Evolutionary conservation across 441 rosid genomes (phyloP).

Genomic region (Cnidoscolus chayamansa): DNA sequence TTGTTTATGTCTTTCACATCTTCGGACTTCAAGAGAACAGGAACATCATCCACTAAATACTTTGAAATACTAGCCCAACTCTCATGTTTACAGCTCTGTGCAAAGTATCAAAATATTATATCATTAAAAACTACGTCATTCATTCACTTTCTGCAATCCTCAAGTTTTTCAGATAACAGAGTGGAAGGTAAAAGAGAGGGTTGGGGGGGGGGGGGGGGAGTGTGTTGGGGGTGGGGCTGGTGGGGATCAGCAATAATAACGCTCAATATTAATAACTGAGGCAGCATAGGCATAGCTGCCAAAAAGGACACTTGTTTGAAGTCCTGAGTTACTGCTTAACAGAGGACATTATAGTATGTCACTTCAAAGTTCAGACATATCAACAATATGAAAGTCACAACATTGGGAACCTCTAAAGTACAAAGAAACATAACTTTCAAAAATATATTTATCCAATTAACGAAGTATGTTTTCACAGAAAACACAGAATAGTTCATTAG

Average conservation of each 20-base stretch:
- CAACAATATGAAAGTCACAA: background rate
- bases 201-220: too few relatives aligned
- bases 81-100: conserved; percentile 32
- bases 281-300: background rate
- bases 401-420: too few relatives aligned
- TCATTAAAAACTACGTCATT: background rate
- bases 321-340: background rate
- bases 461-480: background rate
- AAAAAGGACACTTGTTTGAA: background rate
- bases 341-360: background rate
- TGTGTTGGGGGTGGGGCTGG: too few relatives aligned
- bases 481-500: background rate
- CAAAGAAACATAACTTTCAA: background rate
- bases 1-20: conserved; percentile 51
- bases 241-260: too few relatives aligned
- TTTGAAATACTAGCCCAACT: conserved; percentile 42
- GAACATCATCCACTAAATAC: conserved; percentile 78
- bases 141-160: background rate
- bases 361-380: background rate
- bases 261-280: background rate
- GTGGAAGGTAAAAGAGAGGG: background rate
- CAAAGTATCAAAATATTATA: background rate
- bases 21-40: conserved; percentile 58
- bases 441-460: background rate
- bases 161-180: background rate